Conservation (phyloP, 306 rosid genomes). For the Vigna hirtella region DNA sequence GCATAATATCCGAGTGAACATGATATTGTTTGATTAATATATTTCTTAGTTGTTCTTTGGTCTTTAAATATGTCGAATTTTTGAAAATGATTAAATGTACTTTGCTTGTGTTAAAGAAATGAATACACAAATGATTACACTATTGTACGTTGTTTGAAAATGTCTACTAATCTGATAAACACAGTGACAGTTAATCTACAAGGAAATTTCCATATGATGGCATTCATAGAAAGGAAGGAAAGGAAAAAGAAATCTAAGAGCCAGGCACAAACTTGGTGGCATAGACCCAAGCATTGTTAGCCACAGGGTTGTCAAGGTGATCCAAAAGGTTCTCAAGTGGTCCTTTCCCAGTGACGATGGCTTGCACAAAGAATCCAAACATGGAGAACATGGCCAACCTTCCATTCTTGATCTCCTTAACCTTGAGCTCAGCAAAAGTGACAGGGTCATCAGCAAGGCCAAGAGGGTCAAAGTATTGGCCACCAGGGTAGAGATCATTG, state of each 20-base stretch:
- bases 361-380: constrained; percentile 97
- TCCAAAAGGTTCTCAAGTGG: constrained; percentile 88
- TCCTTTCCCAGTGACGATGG: constrained; percentile 92
- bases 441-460: constrained; percentile 91
- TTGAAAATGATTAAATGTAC: no score
- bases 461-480: constrained; percentile 90
- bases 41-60: no score
- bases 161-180: not conserved
- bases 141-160: no score
- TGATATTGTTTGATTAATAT: no score
- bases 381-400: constrained; percentile 91
- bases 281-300: constrained; percentile 94
- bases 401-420: constrained; percentile 90
- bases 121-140: no score
- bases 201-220: not conserved
- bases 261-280: constrained; percentile 94
- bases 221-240: not conserved
- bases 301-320: constrained; percentile 89
- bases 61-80: no score
- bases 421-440: constrained; percentile 86
- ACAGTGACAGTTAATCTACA: not conserved
- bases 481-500: constrained; percentile 87
- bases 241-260: constrained; percentile 42
- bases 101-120: no score
- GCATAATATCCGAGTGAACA: no score